Percentiles rank a stretch among this genome's conserved stretches.
phyloP scores from a whole-genome alignment of 2,329 filamentous ascomycete genomes.

The Whalleya microplaca region DNA sequence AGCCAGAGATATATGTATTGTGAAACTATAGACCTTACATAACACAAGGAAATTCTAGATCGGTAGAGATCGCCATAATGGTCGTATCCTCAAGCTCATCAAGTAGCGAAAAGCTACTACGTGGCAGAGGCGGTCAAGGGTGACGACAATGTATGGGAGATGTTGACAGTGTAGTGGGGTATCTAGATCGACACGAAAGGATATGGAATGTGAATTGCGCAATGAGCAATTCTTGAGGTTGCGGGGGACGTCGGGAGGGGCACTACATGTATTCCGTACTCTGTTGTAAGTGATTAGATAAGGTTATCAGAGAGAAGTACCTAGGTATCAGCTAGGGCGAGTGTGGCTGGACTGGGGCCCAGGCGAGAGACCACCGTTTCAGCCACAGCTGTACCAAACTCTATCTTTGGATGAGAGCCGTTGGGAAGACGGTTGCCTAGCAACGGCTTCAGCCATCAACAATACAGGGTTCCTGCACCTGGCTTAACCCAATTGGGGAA shows the following conservation, averaged over 20 bases:
- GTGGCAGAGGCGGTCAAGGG: not conserved
- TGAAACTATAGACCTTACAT: constrained; percentile 53
- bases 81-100: constrained; percentile 2
- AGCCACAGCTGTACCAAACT: not conserved
- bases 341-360: not conserved
- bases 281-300: constrained; percentile 10
- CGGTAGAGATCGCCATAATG: constrained; percentile 46
- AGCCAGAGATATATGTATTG: constrained; percentile 4
- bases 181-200: too few species aligned
- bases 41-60: constrained; percentile 63
- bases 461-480: constrained; percentile 3
- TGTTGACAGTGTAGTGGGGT: not conserved
- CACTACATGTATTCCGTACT: too few species aligned
- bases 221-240: constrained; percentile 19
- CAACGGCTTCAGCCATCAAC: constrained; percentile 29
- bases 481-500: constrained; percentile 24
- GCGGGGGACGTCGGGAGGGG: constrained; percentile 19
- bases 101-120: not conserved
- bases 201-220: constrained; percentile 26
- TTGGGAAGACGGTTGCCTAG: constrained; percentile 27
- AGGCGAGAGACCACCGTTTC: not conserved
- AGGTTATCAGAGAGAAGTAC: too few species aligned
- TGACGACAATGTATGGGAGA: not conserved
- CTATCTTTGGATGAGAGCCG: not conserved
- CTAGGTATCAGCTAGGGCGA: not conserved